phyloP scores from a whole-genome alignment of 257 asterid species.

The Solanum lycopersicoides region DNA sequence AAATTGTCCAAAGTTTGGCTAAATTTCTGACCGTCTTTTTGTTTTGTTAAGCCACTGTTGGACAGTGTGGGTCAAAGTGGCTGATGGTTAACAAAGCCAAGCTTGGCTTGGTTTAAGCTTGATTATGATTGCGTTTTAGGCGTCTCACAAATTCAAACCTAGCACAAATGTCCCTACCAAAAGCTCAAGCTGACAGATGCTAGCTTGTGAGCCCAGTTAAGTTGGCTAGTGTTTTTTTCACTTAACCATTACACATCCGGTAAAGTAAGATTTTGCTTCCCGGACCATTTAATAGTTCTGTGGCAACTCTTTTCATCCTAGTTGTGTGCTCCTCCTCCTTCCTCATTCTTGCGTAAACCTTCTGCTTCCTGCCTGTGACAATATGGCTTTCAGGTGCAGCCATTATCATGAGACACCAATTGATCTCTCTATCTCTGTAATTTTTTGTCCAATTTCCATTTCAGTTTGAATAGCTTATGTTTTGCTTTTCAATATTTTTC shows the following conservation, averaged over 20 bases:
- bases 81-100: neutral
- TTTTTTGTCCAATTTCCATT: neutral
- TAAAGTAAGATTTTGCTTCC: neutral
- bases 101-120: neutral
- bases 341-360: neutral
- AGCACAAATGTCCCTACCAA: neutral
- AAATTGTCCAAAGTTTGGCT: neutral
- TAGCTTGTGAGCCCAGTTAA: neutral
- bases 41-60: neutral
- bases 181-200: neutral
- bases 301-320: neutral
- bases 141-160: neutral
- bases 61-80: neutral
- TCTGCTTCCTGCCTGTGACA: neutral
- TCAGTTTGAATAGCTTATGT: neutral
- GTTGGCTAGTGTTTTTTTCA: neutral
- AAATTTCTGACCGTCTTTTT: neutral
- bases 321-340: neutral
- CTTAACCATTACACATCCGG: neutral
- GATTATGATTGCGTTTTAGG: neutral
- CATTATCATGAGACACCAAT: neutral
- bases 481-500: slow-evolving; percentile 3
- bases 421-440: neutral
- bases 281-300: neutral
- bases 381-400: neutral